Percentiles rank a stretch among this genome's conserved stretches.
Evolutionary conservation across 768 basidiomycete species (phyloP).

Genomic region (Candolleomyces eurysporus): DNA sequence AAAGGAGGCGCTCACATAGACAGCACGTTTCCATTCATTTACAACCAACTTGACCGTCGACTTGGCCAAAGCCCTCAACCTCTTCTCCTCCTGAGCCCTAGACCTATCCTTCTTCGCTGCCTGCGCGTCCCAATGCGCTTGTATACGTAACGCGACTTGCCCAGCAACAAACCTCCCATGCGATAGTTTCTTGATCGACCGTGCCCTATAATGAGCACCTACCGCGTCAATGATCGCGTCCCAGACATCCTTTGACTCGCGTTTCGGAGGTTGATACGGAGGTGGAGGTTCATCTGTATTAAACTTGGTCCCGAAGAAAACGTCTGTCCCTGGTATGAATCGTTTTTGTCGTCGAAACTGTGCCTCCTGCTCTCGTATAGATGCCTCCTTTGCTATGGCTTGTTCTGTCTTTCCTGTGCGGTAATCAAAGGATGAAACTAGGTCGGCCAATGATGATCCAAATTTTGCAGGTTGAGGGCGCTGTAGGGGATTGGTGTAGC

Average conservation of each 20-base stretch:
- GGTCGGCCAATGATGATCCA: constrained; percentile 50
- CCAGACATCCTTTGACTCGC: constrained; percentile 51
- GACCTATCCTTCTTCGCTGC: constrained; percentile 61
- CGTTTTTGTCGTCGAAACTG: constrained; percentile 35
- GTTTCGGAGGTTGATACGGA: constrained; percentile 27
- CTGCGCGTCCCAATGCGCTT: constrained; percentile 72
- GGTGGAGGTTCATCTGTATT: constrained; percentile 15
- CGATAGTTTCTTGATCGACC: constrained; percentile 12
- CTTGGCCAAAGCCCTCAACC: constrained; percentile 65
- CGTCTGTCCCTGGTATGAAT: constrained; percentile 38
- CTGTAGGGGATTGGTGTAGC: constrained; percentile 67
- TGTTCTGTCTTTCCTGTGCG: constrained; percentile 47
- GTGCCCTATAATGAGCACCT: constrained; percentile 19
- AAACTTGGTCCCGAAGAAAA: constrained; percentile 27
- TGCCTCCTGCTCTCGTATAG: constrained; percentile 31
- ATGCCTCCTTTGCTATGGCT: constrained; percentile 27
- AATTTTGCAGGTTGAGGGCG: constrained; percentile 51
- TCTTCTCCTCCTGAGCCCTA: constrained; percentile 60
- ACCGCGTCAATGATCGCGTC: constrained; percentile 54
- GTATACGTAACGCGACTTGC: constrained; percentile 65
- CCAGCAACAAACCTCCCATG: constrained; percentile 39
- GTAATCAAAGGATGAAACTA: constrained; percentile 40
- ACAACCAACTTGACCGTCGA: constrained; percentile 67
- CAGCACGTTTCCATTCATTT: constrained; percentile 85
- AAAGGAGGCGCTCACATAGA: constrained; percentile 55